phyloP scores from a whole-genome alignment of 768 basidiomycete genomes.

The Agaricus blazei region DNA sequence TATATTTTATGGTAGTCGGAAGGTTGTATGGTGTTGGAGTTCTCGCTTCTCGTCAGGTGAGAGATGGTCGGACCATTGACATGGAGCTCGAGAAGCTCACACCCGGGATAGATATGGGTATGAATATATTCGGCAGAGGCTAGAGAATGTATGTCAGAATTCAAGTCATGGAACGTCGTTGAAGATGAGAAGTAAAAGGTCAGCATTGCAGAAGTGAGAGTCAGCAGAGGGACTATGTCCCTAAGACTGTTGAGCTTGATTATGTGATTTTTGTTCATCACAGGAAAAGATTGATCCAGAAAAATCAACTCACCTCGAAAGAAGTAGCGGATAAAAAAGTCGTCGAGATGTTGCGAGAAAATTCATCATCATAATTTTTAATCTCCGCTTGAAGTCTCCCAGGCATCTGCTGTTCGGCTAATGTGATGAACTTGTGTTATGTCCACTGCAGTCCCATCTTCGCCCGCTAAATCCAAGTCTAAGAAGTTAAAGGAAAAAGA shows the following conservation, averaged over 20 bases:
- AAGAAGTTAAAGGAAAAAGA: constrained; percentile 33
- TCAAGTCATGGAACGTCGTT: neutral
- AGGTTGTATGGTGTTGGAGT: too few relatives aligned
- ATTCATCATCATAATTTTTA: constrained; percentile 4
- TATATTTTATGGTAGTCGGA: too few relatives aligned
- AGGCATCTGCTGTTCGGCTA: too few relatives aligned
- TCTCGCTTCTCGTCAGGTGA: too few relatives aligned
- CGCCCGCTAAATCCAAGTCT: constrained; percentile 22
- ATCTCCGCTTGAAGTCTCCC: constrained; percentile 17
- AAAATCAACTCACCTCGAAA: neutral
- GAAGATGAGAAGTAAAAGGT: constrained; percentile 17
- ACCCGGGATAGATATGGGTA: neutral
- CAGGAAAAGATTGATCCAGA: constrained; percentile 8
- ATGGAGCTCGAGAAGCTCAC: too few relatives aligned
- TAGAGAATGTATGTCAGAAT: neutral
- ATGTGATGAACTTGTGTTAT: neutral
- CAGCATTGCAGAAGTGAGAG: constrained; percentile 57
- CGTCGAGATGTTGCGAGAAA: neutral
- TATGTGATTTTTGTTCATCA: constrained; percentile 56
- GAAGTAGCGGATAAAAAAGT: neutral
- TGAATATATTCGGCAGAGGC: neutral
- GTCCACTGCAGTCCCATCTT: constrained; percentile 14
- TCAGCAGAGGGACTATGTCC: constrained; percentile 42
- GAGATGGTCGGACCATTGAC: too few relatives aligned
- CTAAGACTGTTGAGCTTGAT: constrained; percentile 66